phyloP scores from a whole-genome alignment of 2,329 filamentous ascomycete species.

The Epichloe coenophiala region DNA sequence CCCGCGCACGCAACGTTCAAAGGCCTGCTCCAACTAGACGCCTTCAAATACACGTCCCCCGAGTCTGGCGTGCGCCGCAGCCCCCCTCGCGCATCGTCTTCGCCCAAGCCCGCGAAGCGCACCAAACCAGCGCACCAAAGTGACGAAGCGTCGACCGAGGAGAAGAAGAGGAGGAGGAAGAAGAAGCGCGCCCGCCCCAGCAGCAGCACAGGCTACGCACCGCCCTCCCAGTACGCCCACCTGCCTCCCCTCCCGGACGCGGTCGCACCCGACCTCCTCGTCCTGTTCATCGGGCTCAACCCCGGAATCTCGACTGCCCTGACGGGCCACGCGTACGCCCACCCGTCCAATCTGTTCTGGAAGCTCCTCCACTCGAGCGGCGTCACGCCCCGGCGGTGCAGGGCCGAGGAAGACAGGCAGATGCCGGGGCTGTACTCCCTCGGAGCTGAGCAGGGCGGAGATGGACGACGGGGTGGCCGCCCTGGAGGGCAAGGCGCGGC shows the following conservation, averaged over 20 bases:
- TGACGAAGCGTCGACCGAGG: too few relatives aligned
- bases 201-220: slow-evolving; percentile 41
- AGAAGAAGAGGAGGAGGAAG: not conserved
- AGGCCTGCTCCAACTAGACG: slow-evolving; percentile 29
- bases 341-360: slow-evolving; percentile 75
- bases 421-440: slow-evolving; percentile 61
- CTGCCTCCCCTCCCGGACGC: slow-evolving; percentile 50
- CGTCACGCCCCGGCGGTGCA: slow-evolving; percentile 45
- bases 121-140: not conserved
- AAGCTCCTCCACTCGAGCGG: slow-evolving; percentile 54
- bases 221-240: slow-evolving; percentile 60
- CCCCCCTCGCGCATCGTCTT: slow-evolving; percentile 10
- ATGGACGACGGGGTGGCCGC: slow-evolving; percentile 64
- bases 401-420: slow-evolving; percentile 48
- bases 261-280: slow-evolving; percentile 50
- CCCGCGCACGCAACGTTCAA: slow-evolving; percentile 23
- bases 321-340: slow-evolving; percentile 64
- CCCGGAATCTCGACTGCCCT: slow-evolving; percentile 61
- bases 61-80: slow-evolving; percentile 16
- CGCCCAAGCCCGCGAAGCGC: not conserved
- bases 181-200: slow-evolving; percentile 18
- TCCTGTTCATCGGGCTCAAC: slow-evolving; percentile 68
- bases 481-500: slow-evolving; percentile 59
- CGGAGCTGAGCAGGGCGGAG: slow-evolving; percentile 60
- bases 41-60: slow-evolving; percentile 26